Percentiles rank a stretch among this genome's conserved stretches.
Conservation (phyloP, 345 rosid species). For the Rhodamnia argentea region DNA sequence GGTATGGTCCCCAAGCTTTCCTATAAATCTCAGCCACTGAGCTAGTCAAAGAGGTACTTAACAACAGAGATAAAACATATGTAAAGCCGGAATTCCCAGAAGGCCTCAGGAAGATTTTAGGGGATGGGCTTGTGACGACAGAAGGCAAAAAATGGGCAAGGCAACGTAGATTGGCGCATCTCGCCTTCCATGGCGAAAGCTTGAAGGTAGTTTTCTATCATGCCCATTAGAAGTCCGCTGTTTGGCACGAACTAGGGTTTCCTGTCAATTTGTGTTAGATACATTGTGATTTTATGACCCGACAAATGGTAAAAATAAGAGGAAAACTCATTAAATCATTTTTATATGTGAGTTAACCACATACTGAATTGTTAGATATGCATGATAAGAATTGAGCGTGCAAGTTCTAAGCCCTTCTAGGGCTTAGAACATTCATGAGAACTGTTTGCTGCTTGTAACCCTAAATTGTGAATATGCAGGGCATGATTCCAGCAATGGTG, state of each 20-base stretch:
- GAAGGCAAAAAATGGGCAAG: constrained; percentile 28
- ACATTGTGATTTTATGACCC: not conserved
- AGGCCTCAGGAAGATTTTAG: constrained; percentile 8
- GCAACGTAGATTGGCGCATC: constrained; percentile 29
- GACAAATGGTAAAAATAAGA: not conserved
- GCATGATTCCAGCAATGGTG: constrained; percentile 25
- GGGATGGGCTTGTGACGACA: constrained; percentile 22
- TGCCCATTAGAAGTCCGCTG: not conserved
- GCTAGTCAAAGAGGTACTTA: not conserved
- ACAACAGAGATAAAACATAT: constrained; percentile 14
- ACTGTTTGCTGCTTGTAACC: not conserved
- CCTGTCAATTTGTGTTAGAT: not conserved
- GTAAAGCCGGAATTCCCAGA: not conserved
- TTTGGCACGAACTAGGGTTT: not conserved
- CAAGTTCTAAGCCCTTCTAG: not conserved
- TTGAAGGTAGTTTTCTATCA: constrained; percentile 13
- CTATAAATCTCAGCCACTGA: not conserved
- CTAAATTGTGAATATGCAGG: not conserved
- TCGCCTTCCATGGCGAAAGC: constrained; percentile 36
- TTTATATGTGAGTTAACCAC: not conserved
- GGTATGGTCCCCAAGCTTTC: not conserved
- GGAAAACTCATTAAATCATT: not conserved
- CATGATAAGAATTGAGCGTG: not conserved
- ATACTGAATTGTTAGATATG: not conserved
- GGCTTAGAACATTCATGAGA: not conserved